These are phyloP conservation scores for Tulasnella sp. DNA, from an alignment of 768 basidiomycete genomes.

Conservation along the genomic window DNA sequence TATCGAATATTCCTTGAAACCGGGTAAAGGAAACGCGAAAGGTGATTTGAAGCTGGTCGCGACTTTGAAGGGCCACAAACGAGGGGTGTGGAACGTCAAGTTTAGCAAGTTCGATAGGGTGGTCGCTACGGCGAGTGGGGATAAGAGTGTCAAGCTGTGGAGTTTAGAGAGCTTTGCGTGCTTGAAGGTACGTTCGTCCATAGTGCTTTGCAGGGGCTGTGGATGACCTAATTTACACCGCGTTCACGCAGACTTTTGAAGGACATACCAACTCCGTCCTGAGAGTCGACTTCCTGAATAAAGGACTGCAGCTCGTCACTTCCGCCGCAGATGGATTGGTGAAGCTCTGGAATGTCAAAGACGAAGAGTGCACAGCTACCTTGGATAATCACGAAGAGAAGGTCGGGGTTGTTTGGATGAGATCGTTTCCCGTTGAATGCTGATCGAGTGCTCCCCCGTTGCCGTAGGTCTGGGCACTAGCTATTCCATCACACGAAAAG, in stretches of 20 bases:
- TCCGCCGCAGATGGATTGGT: constrained; percentile 90
- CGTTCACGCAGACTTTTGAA: constrained; percentile 83
- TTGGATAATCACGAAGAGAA: constrained; percentile 98
- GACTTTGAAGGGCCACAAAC: constrained; percentile 90
- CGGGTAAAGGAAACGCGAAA: constrained; percentile 38
- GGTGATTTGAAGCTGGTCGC: constrained; percentile 74
- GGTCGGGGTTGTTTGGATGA: constrained; percentile 42
- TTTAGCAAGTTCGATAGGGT: constrained; percentile 79
- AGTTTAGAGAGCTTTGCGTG: constrained; percentile 89
- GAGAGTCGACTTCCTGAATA: constrained; percentile 80
- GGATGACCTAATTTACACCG: too few species aligned
- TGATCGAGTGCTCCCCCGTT: neutral
- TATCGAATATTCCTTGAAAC: constrained; percentile 46
- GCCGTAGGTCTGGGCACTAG: constrained; percentile 88
- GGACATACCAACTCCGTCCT: constrained; percentile 97
- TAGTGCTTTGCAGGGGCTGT: neutral
- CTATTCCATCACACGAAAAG: constrained; percentile 69
- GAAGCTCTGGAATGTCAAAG: constrained; percentile 87
- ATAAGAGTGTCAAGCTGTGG: constrained; percentile 93
- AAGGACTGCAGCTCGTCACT: constrained; percentile 79
- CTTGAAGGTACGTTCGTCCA: constrained; percentile 40
- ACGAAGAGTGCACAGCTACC: constrained; percentile 80
- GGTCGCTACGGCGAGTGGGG: constrained; percentile 89
- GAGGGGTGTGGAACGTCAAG: constrained; percentile 91
- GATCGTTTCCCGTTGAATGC: neutral